Conservation (phyloP, 805 yeast genomes). For the Pichia membranifaciens region DNA sequence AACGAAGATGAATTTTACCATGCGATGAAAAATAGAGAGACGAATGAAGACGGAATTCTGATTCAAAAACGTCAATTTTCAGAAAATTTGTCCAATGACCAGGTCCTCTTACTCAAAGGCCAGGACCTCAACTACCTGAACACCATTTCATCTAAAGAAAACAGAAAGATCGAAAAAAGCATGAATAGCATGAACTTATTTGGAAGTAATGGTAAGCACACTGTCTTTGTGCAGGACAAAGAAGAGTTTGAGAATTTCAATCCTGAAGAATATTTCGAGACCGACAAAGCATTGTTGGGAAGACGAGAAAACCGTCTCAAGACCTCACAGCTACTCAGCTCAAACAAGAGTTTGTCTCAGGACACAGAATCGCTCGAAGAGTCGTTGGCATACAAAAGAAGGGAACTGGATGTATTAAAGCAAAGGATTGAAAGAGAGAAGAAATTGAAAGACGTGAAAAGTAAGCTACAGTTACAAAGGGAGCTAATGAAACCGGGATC, state of each 20-base stretch:
- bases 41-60: slow-evolving; percentile 66
- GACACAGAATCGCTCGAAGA: slow-evolving; percentile 23
- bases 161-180: slow-evolving; percentile 55
- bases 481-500: slow-evolving; percentile 89
- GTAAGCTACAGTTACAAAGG: slow-evolving; percentile 68
- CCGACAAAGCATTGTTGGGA: slow-evolving; percentile 56
- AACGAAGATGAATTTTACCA: slow-evolving; percentile 97
- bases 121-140: slow-evolving; percentile 87
- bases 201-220: slow-evolving; percentile 65
- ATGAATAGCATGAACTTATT: slow-evolving; percentile 42
- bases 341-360: slow-evolving; percentile 17
- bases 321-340: slow-evolving; percentile 45
- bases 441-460: slow-evolving; percentile 62
- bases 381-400: slow-evolving; percentile 37
- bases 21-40: slow-evolving; percentile 71
- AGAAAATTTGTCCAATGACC: slow-evolving; percentile 60
- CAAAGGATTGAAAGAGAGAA: slow-evolving; percentile 63
- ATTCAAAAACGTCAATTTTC: slow-evolving; percentile 55
- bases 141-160: slow-evolving; percentile 67
- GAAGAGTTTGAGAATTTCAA: slow-evolving; percentile 52
- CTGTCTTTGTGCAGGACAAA: slow-evolving; percentile 71
- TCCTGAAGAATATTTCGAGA: slow-evolving; percentile 62
- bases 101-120: slow-evolving; percentile 76
- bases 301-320: slow-evolving; percentile 70
- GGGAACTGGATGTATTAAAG: slow-evolving; percentile 54